Evolutionary conservation across 2,329 filamentous ascomycete species (phyloP), one percentile per base, ranked within the genome.

Genomic region (Coniochaeta sp.): DNA sequence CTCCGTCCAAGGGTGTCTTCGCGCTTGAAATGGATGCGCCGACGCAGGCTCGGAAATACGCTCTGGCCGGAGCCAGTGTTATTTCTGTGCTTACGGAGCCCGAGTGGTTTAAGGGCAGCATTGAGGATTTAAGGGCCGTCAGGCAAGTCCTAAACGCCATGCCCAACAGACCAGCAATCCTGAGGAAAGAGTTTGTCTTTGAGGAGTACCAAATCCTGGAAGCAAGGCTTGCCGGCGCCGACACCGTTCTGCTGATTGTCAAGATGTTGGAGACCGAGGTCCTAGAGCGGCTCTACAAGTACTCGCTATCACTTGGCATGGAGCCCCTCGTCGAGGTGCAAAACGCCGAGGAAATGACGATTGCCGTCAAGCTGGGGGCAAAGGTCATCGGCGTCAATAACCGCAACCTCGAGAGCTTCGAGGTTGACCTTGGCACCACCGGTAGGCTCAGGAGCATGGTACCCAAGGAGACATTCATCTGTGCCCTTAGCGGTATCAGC

Each of bases 61-160:
- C 95, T 9, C 79, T 94, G 49, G 91, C 94, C 6, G 95, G 94
- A 13, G 94, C 94, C 47, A 97, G 92, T 65, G 90, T 95, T 33
- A 99, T 99, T 58, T 97, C 94, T 1, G 94, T 99, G n/a, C 79
- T 99, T 46, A 99, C 94, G 0, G 94, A 99, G 70, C 94, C 95
- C 0, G 88, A 97, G 64, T 99, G 94, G 94, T 99, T 99, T 77
- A 97, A 96, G 72, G 94, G 94, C 47, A 95, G 87, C 68, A 91
- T 99, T 55, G 92, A 99, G 53, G 94, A 99, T 65, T 73, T 99
- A 51, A 83, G 88, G 54, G 83, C 86, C 30, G 94, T 97, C 27
- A 83, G 94, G 42, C 88, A 92, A 67, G 91, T 89, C 48, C 74
- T 99, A n/a, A 83, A 91, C 60, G 86, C 87, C 12, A 91, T 99